A percentile compares a stretch with the other conserved stretches of the same genome.
phyloP scores from a whole-genome alignment of 345 rosid genomes.

The Murraya paniculata region DNA sequence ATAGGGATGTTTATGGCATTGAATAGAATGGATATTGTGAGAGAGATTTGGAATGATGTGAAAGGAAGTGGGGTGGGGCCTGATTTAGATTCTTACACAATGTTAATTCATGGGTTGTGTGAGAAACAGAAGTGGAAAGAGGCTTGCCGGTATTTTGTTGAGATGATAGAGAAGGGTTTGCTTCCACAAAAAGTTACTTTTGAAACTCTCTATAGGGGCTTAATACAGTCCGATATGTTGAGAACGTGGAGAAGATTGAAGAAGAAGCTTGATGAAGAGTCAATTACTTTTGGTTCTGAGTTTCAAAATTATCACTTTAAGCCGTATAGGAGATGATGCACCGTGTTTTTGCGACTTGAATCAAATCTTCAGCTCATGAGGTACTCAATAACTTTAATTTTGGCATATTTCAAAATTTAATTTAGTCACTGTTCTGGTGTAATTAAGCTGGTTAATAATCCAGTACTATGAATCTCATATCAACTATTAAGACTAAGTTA shows the following conservation, averaged over 20 bases:
- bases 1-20: constrained; percentile 58
- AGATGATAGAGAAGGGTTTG: constrained; percentile 86
- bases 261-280: constrained; percentile 81
- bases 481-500: not conserved
- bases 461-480: not conserved
- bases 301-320: constrained; percentile 62
- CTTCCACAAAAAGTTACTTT: constrained; percentile 88
- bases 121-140: constrained; percentile 65
- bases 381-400: not conserved
- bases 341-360: not conserved
- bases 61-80: constrained; percentile 53
- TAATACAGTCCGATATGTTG: constrained; percentile 82
- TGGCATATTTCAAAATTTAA: not conserved
- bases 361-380: not conserved
- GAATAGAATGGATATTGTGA: constrained; percentile 48
- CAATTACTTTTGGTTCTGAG: constrained; percentile 68
- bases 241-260: constrained; percentile 92
- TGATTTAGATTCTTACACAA: constrained; percentile 80
- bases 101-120: constrained; percentile 67
- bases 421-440: not conserved
- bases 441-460: not conserved
- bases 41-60: constrained; percentile 76
- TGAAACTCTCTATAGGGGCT: constrained; percentile 72
- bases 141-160: constrained; percentile 74
- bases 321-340: constrained; percentile 56